These are phyloP conservation scores for Kalmanozyma brasiliensis DNA, from an alignment of 1,284 basidiomycete genomes.

Conservation along the genomic window DNA sequence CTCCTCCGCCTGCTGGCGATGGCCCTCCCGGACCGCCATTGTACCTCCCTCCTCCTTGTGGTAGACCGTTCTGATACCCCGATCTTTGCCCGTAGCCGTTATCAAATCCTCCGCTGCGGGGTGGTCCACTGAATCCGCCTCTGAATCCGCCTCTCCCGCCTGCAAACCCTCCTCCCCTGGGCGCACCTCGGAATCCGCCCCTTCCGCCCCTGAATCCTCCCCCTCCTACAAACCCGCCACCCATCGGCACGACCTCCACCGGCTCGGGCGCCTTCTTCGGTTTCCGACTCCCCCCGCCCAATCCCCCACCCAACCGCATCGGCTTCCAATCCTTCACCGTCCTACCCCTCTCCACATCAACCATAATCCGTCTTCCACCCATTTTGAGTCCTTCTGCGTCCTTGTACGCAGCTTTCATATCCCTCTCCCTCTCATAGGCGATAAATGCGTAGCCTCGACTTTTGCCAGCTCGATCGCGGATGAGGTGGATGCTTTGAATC, in stretches of 20 bases:
- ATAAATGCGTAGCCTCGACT: constrained; percentile 95
- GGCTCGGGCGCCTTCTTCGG: constrained; percentile 50
- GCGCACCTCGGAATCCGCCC: constrained; percentile 61
- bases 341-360: constrained; percentile 96
- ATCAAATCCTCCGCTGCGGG: constrained; percentile 22
- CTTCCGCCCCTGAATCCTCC: constrained; percentile 69
- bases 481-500: constrained; percentile 89
- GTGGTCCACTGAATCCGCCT: constrained; percentile 7
- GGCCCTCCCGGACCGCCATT: constrained; percentile 3
- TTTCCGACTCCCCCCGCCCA: constrained; percentile 81
- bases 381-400: constrained; percentile 98
- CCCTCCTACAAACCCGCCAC: constrained; percentile 52
- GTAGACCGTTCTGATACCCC: background rate
- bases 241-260: constrained; percentile 2
- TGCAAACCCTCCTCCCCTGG: constrained; percentile 27
- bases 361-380: constrained; percentile 91
- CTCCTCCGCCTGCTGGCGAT: no score
- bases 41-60: constrained; percentile 3
- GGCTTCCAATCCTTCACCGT: constrained; percentile 99
- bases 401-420: constrained; percentile 97
- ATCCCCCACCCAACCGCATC: constrained; percentile 88
- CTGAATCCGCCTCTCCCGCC: constrained; percentile 15
- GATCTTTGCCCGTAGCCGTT: constrained; percentile 3
- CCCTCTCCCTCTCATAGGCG: constrained; percentile 95
- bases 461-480: constrained; percentile 82